Evolutionary conservation across 345 rosid species (phyloP).

Genomic region (Anastatica hierochuntica): DNA sequence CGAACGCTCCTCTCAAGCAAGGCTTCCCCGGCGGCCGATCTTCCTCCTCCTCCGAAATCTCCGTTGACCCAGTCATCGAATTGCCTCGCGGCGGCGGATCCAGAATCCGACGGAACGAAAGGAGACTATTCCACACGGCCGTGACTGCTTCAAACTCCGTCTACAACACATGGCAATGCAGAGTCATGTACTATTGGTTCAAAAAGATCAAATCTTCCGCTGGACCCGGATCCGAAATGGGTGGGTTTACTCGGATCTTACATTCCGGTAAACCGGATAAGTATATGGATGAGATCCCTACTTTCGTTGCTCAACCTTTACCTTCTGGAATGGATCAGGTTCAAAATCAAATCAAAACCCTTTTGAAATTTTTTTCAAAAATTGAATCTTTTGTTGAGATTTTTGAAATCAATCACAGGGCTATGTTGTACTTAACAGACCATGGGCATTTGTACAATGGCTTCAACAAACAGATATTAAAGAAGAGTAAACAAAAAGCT

Average conservation of each 20-base stretch:
- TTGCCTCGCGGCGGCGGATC: slow-evolving; percentile 59
- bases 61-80: slow-evolving; percentile 61
- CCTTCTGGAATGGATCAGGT: slow-evolving; percentile 97
- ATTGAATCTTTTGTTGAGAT: background rate
- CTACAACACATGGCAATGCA: slow-evolving; percentile 96
- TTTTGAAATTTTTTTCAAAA: background rate
- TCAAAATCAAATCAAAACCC: background rate
- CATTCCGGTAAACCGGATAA: slow-evolving; percentile 82
- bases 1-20: slow-evolving; percentile 80
- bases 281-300: slow-evolving; percentile 94
- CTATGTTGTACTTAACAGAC: slow-evolving; percentile 88
- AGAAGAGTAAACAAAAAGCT: slow-evolving; percentile 70
- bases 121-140: slow-evolving; percentile 84
- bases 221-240: slow-evolving; percentile 75
- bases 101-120: slow-evolving; percentile 4
- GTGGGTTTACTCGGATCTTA: slow-evolving; percentile 91
- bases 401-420: slow-evolving; percentile 40
- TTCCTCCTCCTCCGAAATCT: slow-evolving; percentile 23
- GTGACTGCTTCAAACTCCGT: slow-evolving; percentile 93
- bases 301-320: slow-evolving; percentile 84
- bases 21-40: slow-evolving; percentile 73
- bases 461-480: slow-evolving; percentile 71
- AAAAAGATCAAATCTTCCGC: slow-evolving; percentile 55
- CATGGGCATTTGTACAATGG: slow-evolving; percentile 99
- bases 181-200: slow-evolving; percentile 98